Percentiles rank a stretch among this genome's conserved stretches.
Evolutionary conservation across 2,329 filamentous ascomycete genomes (phyloP).

Genomic region (Phaeosphaeriaceae sp.): DNA sequence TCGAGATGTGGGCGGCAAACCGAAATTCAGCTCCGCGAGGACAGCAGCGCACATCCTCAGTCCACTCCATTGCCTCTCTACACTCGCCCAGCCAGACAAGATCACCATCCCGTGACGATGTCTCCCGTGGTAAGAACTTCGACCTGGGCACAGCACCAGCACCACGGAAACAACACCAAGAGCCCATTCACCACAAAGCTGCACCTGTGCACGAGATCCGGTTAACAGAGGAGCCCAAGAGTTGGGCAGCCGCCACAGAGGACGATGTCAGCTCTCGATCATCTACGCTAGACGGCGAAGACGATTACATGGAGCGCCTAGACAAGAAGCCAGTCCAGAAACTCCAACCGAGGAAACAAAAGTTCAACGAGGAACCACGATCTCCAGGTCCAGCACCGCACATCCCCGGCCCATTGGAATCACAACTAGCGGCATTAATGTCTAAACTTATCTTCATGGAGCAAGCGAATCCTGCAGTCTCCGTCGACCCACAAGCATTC

Average conservation of each 20-base stretch:
- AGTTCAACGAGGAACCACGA: constrained; percentile 23
- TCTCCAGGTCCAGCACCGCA: constrained; percentile 30
- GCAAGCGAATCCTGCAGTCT: constrained; percentile 38
- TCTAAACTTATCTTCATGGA: constrained; percentile 48
- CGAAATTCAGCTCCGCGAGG: constrained; percentile 29
- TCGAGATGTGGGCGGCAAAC: constrained; percentile 43
- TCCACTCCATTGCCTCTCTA: constrained; percentile 41
- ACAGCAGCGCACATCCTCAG: constrained; percentile 35
- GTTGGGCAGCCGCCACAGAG: constrained; percentile 25
- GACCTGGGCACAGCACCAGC: not conserved
- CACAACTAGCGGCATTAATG: constrained; percentile 46
- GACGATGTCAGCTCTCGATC: constrained; percentile 40
- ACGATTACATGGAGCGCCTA: constrained; percentile 36
- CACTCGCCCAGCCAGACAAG: constrained; percentile 24
- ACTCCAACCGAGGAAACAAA: constrained; percentile 20
- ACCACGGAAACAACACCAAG: not conserved
- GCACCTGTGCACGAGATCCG: not conserved
- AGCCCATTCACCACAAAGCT: not conserved
- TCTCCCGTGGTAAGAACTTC: constrained; percentile 9
- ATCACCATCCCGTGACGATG: constrained; percentile 10
- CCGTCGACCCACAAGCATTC: constrained; percentile 50
- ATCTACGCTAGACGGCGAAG: constrained; percentile 42
- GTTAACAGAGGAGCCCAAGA: not conserved
- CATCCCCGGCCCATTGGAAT: constrained; percentile 44
- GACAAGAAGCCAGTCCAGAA: constrained; percentile 36